Base-by-base conservation (phyloP, 2,329 filamentous ascomycete genomes). In the Cladobotryum mycophilum region DNA sequence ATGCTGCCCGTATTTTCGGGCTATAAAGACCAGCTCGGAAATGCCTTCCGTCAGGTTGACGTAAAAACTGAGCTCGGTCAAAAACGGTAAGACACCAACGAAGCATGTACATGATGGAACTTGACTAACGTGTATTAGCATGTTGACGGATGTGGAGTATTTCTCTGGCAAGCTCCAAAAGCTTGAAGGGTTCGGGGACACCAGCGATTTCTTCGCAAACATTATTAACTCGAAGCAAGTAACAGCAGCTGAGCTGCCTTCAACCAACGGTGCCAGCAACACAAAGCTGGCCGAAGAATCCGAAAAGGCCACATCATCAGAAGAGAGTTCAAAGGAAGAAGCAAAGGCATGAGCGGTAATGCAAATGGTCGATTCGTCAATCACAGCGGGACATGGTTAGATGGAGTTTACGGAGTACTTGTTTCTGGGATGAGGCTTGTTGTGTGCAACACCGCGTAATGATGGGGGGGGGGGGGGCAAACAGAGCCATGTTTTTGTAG, bases 1-100 rank as follows among this genome's bases (percentile, higher is more conserved):
- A 95, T 96, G 88, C 73, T 77, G 17, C 86, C 88, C 1, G 89
- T 96, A 1, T 95, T 95, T 67, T 75, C 78, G 36, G 89, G 81
- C 64, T 96, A 96, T 67, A 84, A 82, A 61, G 84, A 88, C 51
- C 87, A 92, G 61, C 84, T 93, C 65, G 84, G 85, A 15, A 80
- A 78, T 56, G 85, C 85, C 11, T 84, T 93, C 58, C 71, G 76
- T 41, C 82, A 82, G 38, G 79, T 85, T 18, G 72, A 76, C 25
- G 75, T 89, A 18, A 81, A 78, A 67, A 89, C 82, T 6, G 78
- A 82, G 56, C 71, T 72, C 47, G 89, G 88, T 4, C 84, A 85
- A 60, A 77, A 84, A 60, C 86, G 86, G 87, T 91, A 74, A 63
- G 81, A 67, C 35, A 1, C 2, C n/a, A 9, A 40, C 40, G n/a